Conservation (phyloP, 1,284 basidiomycete genomes). For the Ustanciosporium gigantosporum region DNA sequence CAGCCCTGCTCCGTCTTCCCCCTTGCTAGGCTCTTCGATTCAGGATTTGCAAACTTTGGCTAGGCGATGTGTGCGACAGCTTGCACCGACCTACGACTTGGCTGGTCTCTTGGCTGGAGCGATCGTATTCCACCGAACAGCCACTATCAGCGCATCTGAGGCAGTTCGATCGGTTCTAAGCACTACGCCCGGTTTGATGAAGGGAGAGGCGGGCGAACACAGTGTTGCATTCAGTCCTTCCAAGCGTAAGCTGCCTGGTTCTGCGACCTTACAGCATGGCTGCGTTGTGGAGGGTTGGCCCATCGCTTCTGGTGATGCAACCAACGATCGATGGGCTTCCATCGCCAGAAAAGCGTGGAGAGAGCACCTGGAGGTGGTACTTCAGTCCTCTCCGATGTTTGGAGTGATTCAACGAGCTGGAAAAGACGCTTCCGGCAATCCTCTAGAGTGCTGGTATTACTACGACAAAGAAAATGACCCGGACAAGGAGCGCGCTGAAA, state of each 20-base stretch:
- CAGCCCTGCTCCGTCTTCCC: slow-evolving; percentile 25
- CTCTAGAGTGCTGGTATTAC: slow-evolving; percentile 59
- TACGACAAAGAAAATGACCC: slow-evolving; percentile 57
- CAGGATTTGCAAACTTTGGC: slow-evolving; percentile 35
- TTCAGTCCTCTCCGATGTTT: slow-evolving; percentile 51
- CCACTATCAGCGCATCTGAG: slow-evolving; percentile 56
- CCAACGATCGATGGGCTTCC: slow-evolving; percentile 36
- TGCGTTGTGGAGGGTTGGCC: slow-evolving; percentile 40
- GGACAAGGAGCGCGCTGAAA: slow-evolving; percentile 54
- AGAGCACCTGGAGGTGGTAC: slow-evolving; percentile 51
- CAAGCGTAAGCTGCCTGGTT: slow-evolving; percentile 26
- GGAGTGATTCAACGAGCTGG: slow-evolving; percentile 58
- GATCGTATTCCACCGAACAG: slow-evolving; percentile 60
- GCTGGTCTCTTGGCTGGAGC: slow-evolving; percentile 56
- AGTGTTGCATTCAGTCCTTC: slow-evolving; percentile 39
- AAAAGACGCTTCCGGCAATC: slow-evolving; percentile 56
- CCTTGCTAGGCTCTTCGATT: slow-evolving; percentile 18
- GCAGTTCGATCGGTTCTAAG: slow-evolving; percentile 53
- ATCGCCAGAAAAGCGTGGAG: slow-evolving; percentile 54
- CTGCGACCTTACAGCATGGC: slow-evolving; percentile 30
- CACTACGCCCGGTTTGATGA: slow-evolving; percentile 52
- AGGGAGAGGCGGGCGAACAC: slow-evolving; percentile 51
- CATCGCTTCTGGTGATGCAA: slow-evolving; percentile 6
- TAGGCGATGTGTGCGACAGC: slow-evolving; percentile 32
- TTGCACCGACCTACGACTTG: slow-evolving; percentile 57